Base-by-base conservation (phyloP, 495 filamentous ascomycete species). In the Glarea lozoyensis region DNA sequence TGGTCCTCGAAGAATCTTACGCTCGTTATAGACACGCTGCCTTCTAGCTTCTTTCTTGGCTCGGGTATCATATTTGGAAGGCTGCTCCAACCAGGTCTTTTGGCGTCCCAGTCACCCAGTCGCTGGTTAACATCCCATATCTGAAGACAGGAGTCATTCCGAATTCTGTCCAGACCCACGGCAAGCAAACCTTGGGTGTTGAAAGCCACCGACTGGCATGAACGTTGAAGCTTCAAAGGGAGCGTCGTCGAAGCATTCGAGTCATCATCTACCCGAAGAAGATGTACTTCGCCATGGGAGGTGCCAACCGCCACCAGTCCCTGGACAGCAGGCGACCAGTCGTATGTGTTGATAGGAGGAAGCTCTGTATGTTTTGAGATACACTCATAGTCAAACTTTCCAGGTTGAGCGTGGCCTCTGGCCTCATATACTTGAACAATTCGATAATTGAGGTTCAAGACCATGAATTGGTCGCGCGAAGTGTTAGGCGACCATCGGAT, bases 401-500 rank as follows among this genome's bases (percentile, higher is more conserved):
- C 72, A 18, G 59, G 53, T 21, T 64, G 63, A 19, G 76, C 73
- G 50, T 79, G 69, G 1, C 70, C 68, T 2, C 72, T 79, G 9
- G 92, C 76, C 49, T 77, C 75, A 59, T 88, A 92, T 16, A 94
- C 72, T 44, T 82, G 81, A 50, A 96, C 78, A 18, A 81, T 72
- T 48, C 87, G 84, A 27, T 83, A 78, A 33, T 78, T 78, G 22
- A 92, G 69, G 60, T 96, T 93, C 57, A 94, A 81, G 37, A 85
- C 78, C 30, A 97, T 70, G 54, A 97, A 97, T 12, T 69, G 55
- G 67, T 73, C 57, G 59, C 75, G 53, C 1, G 61, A 59, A 13
- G 86, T 80, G 51, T 81, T 86, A 30, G 88, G 82, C 17, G 92
- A 96, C 88, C 88, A 97, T 51, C 88, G 79, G 55, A 96, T 81